phyloP scores from a whole-genome alignment of 768 basidiomycete species.

The Boletus subparvulus region DNA sequence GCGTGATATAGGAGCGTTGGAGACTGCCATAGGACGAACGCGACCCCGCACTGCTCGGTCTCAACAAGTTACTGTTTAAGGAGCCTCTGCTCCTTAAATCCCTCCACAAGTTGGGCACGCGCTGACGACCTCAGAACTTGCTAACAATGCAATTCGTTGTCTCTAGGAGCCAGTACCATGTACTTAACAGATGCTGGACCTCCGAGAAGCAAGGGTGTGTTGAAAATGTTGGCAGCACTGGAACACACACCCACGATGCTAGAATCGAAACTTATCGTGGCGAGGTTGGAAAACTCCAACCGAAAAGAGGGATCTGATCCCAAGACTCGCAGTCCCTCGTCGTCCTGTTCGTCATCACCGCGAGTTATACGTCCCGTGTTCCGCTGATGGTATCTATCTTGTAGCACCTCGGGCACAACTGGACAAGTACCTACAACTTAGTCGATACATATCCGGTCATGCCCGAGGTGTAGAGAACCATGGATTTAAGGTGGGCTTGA shows the following conservation, averaged over 20 bases:
- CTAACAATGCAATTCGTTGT: slow-evolving; percentile 26
- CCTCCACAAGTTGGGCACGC: slow-evolving; percentile 33
- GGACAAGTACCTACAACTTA: too few relatives aligned
- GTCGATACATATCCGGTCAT: too few relatives aligned
- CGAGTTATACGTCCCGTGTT: background rate
- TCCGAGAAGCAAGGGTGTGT: slow-evolving; percentile 36
- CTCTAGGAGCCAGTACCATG: slow-evolving; percentile 39
- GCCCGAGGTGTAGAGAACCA: too few relatives aligned
- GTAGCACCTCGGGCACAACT: too few relatives aligned
- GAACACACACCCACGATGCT: slow-evolving; percentile 38
- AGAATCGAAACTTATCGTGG: slow-evolving; percentile 33
- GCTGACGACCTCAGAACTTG: slow-evolving; percentile 32
- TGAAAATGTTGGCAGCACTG: slow-evolving; percentile 38
- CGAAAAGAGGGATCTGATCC: slow-evolving; percentile 37
- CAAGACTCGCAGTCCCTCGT: slow-evolving; percentile 25
- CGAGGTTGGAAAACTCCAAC: slow-evolving; percentile 44
- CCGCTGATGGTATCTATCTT: background rate
- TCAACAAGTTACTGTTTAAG: slow-evolving; percentile 31
- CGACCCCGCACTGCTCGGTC: too few relatives aligned
- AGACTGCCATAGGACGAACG: too few relatives aligned
- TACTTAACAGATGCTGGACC: slow-evolving; percentile 33
- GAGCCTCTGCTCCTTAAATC: slow-evolving; percentile 62
- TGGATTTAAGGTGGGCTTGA: too few relatives aligned
- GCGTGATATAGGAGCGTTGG: too few relatives aligned
- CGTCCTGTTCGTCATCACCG: slow-evolving; percentile 5